Evolutionary conservation across 2,329 filamentous ascomycete species (phyloP), one percentile per base, ranked within the genome.

Genomic region (Macrophomina pseudophaseolina): DNA sequence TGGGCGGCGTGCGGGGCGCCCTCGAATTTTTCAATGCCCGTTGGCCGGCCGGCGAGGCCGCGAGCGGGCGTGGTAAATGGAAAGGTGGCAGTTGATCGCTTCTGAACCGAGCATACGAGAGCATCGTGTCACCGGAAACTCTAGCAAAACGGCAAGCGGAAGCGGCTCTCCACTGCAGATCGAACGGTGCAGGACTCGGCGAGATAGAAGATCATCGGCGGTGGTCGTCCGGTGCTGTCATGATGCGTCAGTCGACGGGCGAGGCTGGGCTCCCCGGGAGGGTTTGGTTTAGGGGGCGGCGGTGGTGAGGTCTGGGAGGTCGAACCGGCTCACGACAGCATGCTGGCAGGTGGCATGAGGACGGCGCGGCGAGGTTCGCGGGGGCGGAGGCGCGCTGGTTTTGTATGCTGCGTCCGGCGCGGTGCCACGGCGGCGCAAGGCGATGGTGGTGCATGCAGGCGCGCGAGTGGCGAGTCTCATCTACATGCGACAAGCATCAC

Each of bases 361-460:
- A 30, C 18, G 28, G 56, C 56, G 40, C 56, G 33, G 56, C 46
- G 56, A 7, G 23, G 23, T 23, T 23, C 56, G 46, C 56, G 56
- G 40, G 56, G 28, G 56, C 56, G 56, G 56, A 60, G 18, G 56
- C 56, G 56, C 35, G 23, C 56, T 60, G 40, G 40, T 60, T 60
- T 60, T 60, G 56, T 60, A 60, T 35, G 56, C 56, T 44, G 56
- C 56, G 56, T 60, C 56, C 56, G 56, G 56, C 28, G 56, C 56
- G 40, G 40, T 48, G 56, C 56, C 40, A 46, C 56, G 56, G 30
- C 56, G 54, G 30, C 35, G 35, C 23, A 56, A 58, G 54, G 54
- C 54, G 38, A 58, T 58, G 54, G 56, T 60, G 40, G 40, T 46
- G 56, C 40, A 48, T 46, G 56, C 56, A 23, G 54, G 54, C 40